Conservation (phyloP, 2,329 filamentous ascomycete genomes). For the Stachybotrys elegans region DNA sequence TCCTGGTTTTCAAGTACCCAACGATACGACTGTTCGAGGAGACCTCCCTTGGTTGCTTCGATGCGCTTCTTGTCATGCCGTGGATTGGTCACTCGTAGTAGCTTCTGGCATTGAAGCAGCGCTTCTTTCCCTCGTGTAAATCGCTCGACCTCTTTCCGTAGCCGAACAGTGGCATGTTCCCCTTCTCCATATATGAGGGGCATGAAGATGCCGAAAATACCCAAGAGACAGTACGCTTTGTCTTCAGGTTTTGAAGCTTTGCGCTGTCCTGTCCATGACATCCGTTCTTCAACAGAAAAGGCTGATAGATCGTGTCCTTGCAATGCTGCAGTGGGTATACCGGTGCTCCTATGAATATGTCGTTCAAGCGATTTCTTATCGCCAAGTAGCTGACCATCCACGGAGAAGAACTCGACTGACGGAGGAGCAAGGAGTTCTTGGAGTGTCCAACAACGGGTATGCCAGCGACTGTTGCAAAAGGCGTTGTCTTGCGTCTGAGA, state of each 20-base stretch:
- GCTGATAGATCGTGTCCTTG: conserved; percentile 5
- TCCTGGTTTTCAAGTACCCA: conserved; percentile 26
- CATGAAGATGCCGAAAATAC: conserved; percentile 13
- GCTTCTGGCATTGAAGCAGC: background rate
- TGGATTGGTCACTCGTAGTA: conserved; percentile 20
- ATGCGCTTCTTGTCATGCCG: conserved; percentile 26
- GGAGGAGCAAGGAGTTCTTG: conserved; percentile 17
- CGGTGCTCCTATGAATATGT: conserved; percentile 16
- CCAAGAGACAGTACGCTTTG: conserved; percentile 12
- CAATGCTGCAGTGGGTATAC: conserved; percentile 13
- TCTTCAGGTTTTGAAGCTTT: conserved; percentile 11
- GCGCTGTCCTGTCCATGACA: conserved; percentile 12
- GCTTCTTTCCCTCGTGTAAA: background rate
- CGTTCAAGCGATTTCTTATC: conserved; percentile 15
- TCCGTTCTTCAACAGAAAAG: conserved; percentile 10
- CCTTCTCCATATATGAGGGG: conserved; percentile 13
- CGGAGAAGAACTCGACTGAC: conserved; percentile 17
- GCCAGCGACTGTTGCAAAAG: background rate
- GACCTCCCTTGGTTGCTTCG: conserved; percentile 25
- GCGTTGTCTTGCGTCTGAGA: background rate
- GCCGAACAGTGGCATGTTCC: conserved; percentile 6
- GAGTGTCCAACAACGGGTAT: background rate
- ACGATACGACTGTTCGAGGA: conserved; percentile 23
- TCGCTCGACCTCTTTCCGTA: conserved; percentile 7
- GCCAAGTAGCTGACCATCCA: conserved; percentile 12